These are phyloP conservation scores for Neodidymelliopsis sp. DNA, from an alignment of 2,329 filamentous ascomycete genomes.

Conservation along the genomic window DNA sequence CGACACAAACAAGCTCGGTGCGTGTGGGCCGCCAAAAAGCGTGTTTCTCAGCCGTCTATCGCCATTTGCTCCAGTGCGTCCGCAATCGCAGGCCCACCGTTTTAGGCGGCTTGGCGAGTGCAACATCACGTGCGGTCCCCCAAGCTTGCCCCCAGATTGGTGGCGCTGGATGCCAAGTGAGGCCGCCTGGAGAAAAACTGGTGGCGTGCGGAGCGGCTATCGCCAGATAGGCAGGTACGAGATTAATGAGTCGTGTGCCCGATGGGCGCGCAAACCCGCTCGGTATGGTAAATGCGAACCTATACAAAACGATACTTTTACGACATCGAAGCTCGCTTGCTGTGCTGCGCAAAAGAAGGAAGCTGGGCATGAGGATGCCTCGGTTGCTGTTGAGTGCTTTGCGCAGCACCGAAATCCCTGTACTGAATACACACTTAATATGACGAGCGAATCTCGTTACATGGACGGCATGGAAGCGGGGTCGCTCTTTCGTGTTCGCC, in stretches of 20 bases:
- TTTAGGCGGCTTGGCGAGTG: slow-evolving; percentile 27
- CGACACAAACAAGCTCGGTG: slow-evolving; percentile 34
- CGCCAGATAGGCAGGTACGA: slow-evolving; percentile 15
- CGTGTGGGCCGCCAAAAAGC: slow-evolving; percentile 32
- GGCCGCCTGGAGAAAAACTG: slow-evolving; percentile 8
- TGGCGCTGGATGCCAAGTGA: slow-evolving; percentile 17
- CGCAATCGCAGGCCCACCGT: slow-evolving; percentile 18
- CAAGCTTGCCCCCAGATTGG: slow-evolving; percentile 20
- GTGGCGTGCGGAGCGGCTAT: slow-evolving; percentile 12
- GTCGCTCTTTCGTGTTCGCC: slow-evolving; percentile 5
- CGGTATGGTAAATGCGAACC: slow-evolving; percentile 5
- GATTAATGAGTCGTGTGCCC: slow-evolving; percentile 5
- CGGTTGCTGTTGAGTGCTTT: not conserved
- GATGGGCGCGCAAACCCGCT: slow-evolving; percentile 13
- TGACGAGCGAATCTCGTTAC: too few species aligned
- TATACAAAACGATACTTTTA: slow-evolving; percentile 20
- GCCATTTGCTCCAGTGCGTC: slow-evolving; percentile 24
- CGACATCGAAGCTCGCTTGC: not conserved
- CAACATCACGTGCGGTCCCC: slow-evolving; percentile 13
- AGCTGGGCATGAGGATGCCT: slow-evolving; percentile 3
- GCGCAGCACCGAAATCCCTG: too few species aligned
- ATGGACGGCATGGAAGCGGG: not conserved
- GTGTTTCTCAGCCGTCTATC: slow-evolving; percentile 30
- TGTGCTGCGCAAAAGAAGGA: not conserved
- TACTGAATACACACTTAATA: too few species aligned